These are phyloP conservation scores for Saitozyma podzolica DNA, from an alignment of 768 basidiomycete species.

Conservation along the genomic window DNA sequence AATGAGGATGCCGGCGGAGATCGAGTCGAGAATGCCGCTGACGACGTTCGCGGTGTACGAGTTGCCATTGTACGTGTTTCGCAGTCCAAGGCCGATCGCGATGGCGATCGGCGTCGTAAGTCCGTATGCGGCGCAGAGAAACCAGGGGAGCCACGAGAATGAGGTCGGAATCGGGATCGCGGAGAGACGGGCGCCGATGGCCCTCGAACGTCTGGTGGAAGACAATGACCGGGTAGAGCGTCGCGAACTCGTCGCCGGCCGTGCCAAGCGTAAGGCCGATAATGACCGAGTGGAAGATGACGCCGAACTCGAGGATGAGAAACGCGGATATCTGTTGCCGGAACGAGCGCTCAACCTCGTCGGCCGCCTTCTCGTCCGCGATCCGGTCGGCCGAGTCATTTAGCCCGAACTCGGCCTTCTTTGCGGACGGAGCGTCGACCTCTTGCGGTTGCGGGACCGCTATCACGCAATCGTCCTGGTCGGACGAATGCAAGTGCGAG, in stretches of 20 bases:
- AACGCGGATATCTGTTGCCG: constrained; percentile 26
- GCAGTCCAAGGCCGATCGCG: constrained; percentile 33
- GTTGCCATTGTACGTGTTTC: constrained; percentile 10
- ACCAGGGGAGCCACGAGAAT: constrained; percentile 18
- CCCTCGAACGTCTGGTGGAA: constrained; percentile 12
- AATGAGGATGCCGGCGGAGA: constrained; percentile 47
- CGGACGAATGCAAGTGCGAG: no score
- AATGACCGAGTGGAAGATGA: constrained; percentile 33
- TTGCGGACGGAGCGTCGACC: no score
- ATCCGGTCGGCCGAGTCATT: no score
- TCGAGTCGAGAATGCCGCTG: constrained; percentile 47
- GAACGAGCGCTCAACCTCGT: no score
- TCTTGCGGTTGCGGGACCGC: no score
- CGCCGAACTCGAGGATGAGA: constrained; percentile 36
- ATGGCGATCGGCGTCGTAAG: constrained; percentile 40
- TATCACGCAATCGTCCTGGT: no score
- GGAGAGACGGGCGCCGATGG: constrained; percentile 23
- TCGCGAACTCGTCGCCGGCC: constrained; percentile 7
- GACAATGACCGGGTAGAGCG: constrained; percentile 15
- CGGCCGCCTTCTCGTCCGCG: no score
- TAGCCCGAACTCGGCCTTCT: no score
- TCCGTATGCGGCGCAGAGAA: constrained; percentile 32
- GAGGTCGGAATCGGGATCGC: constrained; percentile 30
- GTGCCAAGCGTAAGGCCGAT: constrained; percentile 9
- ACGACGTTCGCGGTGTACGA: constrained; percentile 27